phyloP scores from a whole-genome alignment of 179 eudicot genomes.

The Silene coronaria region DNA sequence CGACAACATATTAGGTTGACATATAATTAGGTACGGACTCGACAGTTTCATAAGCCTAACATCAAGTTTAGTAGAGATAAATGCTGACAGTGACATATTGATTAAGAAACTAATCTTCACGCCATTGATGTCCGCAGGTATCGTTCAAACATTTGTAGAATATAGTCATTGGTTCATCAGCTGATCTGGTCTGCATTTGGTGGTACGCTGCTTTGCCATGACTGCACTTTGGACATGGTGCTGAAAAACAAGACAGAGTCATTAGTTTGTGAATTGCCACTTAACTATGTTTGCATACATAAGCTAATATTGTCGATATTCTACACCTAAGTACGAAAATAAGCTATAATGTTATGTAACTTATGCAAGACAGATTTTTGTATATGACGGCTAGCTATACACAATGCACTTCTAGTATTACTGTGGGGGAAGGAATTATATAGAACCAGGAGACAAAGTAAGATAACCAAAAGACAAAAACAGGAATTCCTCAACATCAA shows the following conservation, averaged over 20 bases:
- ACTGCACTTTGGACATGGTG: slow-evolving; percentile 45
- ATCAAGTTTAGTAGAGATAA: background rate
- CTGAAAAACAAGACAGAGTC: slow-evolving; percentile 27
- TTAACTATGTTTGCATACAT: background rate
- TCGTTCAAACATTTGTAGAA: slow-evolving; percentile 45
- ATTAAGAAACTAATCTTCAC: slow-evolving; percentile 27
- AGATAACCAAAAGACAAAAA: background rate
- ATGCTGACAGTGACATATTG: background rate
- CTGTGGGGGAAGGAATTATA: too few species aligned
- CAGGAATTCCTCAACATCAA: background rate
- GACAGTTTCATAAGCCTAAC: background rate
- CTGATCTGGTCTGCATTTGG: slow-evolving; percentile 55
- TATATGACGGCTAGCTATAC: too few species aligned
- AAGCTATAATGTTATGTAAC: background rate
- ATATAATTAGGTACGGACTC: background rate
- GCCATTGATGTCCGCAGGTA: slow-evolving; percentile 40
- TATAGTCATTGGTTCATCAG: slow-evolving; percentile 65
- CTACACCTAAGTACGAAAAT: background rate
- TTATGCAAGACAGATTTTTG: too few species aligned
- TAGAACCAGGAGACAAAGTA: background rate
- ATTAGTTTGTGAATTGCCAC: background rate
- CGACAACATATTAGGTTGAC: too few species aligned
- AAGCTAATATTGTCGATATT: background rate
- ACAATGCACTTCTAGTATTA: too few species aligned
- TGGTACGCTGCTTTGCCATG: slow-evolving; percentile 36